Percentiles rank a stretch among this genome's conserved stretches.
Evolutionary conservation across 345 rosid species (phyloP).

Genomic region (Aegle marmelos): DNA sequence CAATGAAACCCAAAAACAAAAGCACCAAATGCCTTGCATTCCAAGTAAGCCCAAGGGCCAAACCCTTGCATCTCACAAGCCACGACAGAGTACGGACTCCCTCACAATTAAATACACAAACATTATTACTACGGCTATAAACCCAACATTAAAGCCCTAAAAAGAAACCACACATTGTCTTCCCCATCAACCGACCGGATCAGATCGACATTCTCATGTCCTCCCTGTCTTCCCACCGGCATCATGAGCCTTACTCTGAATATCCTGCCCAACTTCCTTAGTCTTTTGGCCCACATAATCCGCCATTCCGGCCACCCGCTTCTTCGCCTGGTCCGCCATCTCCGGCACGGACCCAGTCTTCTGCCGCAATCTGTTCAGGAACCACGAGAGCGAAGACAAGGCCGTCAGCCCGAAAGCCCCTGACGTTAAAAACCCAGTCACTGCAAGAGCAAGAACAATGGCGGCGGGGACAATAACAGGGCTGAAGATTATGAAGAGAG

Average conservation of each 20-base stretch:
- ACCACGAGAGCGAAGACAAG: slow-evolving; percentile 59
- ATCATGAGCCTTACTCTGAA: slow-evolving; percentile 55
- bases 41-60: not conserved
- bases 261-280: slow-evolving; percentile 58
- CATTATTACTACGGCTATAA: not conserved
- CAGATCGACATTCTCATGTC: slow-evolving; percentile 15
- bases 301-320: slow-evolving; percentile 38
- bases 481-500: slow-evolving; percentile 68
- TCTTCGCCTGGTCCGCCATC: slow-evolving; percentile 49
- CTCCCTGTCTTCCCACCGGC: slow-evolving; percentile 15
- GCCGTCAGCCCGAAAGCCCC: slow-evolving; percentile 77
- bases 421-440: slow-evolving; percentile 58
- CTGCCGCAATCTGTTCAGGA: slow-evolving; percentile 36
- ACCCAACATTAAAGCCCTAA: not conserved
- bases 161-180: not conserved
- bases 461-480: slow-evolving; percentile 78
- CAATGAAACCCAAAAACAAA: not conserved
- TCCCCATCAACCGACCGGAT: too few species aligned
- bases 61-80: not conserved
- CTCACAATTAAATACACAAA: not conserved
- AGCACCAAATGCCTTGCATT: not conserved
- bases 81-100: not conserved
- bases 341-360: slow-evolving; percentile 33
- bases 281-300: slow-evolving; percentile 62
- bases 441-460: slow-evolving; percentile 46